These are phyloP conservation scores for Ambrosiella beaveri DNA, from an alignment of 2,329 filamentous ascomycete species.

Conservation along the genomic window DNA sequence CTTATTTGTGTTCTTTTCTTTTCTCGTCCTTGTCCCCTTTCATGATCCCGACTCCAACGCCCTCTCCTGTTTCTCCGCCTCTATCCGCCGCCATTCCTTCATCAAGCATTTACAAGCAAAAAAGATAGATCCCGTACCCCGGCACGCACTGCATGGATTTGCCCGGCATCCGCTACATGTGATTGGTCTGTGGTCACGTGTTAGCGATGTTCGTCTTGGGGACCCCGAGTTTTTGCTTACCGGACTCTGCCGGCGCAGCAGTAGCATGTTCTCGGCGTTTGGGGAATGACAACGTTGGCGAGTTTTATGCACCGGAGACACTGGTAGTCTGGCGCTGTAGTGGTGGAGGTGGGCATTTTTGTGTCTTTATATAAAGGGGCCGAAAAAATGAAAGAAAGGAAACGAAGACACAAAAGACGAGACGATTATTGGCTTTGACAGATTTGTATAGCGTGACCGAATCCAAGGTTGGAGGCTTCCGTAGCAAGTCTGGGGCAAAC, in stretches of 20 bases:
- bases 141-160: neutral
- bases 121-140: conserved; percentile 1
- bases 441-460: too few relatives aligned
- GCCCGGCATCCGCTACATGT: neutral
- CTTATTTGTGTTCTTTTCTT: neutral
- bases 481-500: too few relatives aligned
- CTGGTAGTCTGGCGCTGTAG: neutral
- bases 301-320: conserved; percentile 7
- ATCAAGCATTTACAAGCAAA: neutral
- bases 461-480: too few relatives aligned
- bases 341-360: neutral
- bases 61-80: too few relatives aligned
- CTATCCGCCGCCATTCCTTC: neutral
- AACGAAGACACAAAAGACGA: neutral
- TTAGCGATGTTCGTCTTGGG: neutral
- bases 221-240: neutral
- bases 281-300: neutral
- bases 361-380: neutral
- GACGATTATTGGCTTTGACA: too few relatives aligned
- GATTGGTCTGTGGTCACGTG: neutral
- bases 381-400: neutral
- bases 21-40: too few relatives aligned
- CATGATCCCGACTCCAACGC: neutral
- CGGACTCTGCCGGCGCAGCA: conserved; percentile 6
- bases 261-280: conserved; percentile 4